Evolutionary conservation across 2,329 filamentous ascomycete species (phyloP).

Genomic region (Paradendryphiella salina): DNA sequence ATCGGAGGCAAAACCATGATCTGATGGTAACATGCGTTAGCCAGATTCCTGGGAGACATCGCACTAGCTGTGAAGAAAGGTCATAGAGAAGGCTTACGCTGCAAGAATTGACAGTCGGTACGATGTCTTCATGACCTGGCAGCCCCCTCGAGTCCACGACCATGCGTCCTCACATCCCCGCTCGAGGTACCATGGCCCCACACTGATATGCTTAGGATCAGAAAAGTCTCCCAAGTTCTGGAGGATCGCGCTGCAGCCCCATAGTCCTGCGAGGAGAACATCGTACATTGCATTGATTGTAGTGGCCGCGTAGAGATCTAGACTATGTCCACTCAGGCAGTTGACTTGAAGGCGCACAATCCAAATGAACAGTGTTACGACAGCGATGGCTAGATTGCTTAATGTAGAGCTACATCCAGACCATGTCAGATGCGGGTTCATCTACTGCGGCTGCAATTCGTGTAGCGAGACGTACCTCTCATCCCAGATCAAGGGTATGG

Average conservation of each 20-base stretch:
- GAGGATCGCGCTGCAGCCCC: constrained; percentile 15
- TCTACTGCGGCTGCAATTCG: neutral
- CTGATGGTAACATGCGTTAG: neutral
- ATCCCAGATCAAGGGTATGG: constrained; percentile 26
- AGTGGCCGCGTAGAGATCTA: constrained; percentile 14
- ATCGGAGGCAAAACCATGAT: constrained; percentile 18
- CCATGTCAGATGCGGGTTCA: neutral
- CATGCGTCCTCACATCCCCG: constrained; percentile 13
- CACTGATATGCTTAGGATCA: constrained; percentile 17
- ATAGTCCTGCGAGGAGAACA: constrained; percentile 18
- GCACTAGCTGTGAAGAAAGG: too few relatives aligned
- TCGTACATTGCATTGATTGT: constrained; percentile 24
- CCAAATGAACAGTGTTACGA: constrained; percentile 18
- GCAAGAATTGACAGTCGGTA: constrained; percentile 16
- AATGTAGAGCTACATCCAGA: constrained; percentile 8
- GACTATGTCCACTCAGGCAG: constrained; percentile 1
- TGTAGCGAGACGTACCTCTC: constrained; percentile 11
- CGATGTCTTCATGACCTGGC: constrained; percentile 7
- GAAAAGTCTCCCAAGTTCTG: constrained; percentile 21
- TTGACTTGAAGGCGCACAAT: constrained; percentile 18
- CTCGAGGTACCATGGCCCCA: constrained; percentile 27
- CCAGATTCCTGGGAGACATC: neutral
- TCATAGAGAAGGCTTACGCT: constrained; percentile 13
- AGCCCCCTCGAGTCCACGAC: constrained; percentile 3
- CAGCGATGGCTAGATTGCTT: constrained; percentile 14